Evolutionary conservation across 2,329 filamentous ascomycete genomes (phyloP).

Genomic region (Verruconis gallopava): DNA sequence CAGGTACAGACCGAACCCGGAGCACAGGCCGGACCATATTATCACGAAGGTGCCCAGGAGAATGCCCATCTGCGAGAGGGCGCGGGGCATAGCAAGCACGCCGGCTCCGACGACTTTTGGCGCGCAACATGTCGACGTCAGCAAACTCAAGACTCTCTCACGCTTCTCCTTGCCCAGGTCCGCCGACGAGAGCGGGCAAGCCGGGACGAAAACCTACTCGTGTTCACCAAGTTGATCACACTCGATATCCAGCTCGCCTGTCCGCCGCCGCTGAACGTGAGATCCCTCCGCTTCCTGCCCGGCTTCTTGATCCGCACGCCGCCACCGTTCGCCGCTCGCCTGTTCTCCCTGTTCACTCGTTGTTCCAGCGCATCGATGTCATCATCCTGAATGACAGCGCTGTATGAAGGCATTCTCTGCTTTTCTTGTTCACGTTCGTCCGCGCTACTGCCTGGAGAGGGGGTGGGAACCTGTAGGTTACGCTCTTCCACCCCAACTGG

Average conservation of each 20-base stretch:
- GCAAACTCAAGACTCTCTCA: too few relatives aligned
- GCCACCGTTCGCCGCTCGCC: neutral
- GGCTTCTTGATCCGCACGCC: neutral
- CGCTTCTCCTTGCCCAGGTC: conserved; percentile 1
- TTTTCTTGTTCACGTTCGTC: too few relatives aligned
- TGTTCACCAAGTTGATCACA: conserved; percentile 91
- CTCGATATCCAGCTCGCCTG: conserved; percentile 83
- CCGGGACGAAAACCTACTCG: conserved; percentile 46
- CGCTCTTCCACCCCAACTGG: too few relatives aligned
- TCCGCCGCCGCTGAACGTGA: conserved; percentile 52
- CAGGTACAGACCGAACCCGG: conserved; percentile 87
- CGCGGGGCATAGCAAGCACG: conserved; percentile 88
- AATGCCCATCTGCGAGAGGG: conserved; percentile 92
- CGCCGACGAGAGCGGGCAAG: neutral
- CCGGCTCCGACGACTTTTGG: conserved; percentile 74
- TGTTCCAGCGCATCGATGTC: neutral
- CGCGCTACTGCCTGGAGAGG: too few relatives aligned
- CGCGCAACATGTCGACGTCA: neutral
- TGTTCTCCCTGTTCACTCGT: neutral
- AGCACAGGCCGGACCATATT: conserved; percentile 77
- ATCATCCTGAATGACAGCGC: neutral
- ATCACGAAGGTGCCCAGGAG: conserved; percentile 72
- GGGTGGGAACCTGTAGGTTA: too few relatives aligned
- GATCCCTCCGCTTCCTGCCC: conserved; percentile 49
- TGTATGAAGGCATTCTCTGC: neutral